A percentile compares a stretch with the other conserved stretches of the same genome.
These are phyloP conservation scores for Dryadomyces quercus-mongolicae DNA, from an alignment of 2,329 filamentous ascomycete species.

Conservation along the genomic window DNA sequence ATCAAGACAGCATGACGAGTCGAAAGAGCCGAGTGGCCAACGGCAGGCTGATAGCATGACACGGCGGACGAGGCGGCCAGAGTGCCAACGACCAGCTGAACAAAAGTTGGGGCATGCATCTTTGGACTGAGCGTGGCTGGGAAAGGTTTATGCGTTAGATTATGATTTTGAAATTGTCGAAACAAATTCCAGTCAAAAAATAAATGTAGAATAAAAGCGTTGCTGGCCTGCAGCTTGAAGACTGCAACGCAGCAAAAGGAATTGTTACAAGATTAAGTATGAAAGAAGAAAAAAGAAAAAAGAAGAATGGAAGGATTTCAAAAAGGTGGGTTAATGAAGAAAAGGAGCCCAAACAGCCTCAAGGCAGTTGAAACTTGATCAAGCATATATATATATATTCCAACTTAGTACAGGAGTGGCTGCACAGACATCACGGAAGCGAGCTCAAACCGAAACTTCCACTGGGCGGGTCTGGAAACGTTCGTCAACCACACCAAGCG, in stretches of 20 bases:
- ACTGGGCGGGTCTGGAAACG: too few species aligned
- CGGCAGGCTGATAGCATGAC: constrained; percentile 16
- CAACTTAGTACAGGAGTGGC: too few species aligned
- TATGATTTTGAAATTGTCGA: background rate
- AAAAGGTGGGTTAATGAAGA: too few species aligned
- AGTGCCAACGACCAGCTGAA: constrained; percentile 18
- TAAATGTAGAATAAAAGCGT: constrained; percentile 2
- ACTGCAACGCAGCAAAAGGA: too few species aligned
- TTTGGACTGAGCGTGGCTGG: constrained; percentile 9
- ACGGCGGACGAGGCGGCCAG: constrained; percentile 19
- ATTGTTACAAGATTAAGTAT: constrained; percentile 2
- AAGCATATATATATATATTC: too few species aligned
- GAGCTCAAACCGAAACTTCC: too few species aligned
- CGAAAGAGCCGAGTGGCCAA: constrained; percentile 11
- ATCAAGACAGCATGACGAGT: constrained; percentile 15
- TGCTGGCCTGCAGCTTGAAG: constrained; percentile 19
- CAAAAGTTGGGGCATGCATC: constrained; percentile 20
- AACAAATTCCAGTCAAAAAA: constrained; percentile 4
- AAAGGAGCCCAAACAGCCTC: too few species aligned
- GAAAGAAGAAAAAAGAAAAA: constrained; percentile 1
- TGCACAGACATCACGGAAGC: too few species aligned
- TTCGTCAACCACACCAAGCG: too few species aligned
- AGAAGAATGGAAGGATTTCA: background rate
- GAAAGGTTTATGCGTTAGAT: constrained; percentile 1
- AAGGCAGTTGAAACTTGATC: too few species aligned